These are phyloP conservation scores for Diphasiastrum complanatum DNA, from an alignment of 83 land plant species.

Conservation along the genomic window DNA sequence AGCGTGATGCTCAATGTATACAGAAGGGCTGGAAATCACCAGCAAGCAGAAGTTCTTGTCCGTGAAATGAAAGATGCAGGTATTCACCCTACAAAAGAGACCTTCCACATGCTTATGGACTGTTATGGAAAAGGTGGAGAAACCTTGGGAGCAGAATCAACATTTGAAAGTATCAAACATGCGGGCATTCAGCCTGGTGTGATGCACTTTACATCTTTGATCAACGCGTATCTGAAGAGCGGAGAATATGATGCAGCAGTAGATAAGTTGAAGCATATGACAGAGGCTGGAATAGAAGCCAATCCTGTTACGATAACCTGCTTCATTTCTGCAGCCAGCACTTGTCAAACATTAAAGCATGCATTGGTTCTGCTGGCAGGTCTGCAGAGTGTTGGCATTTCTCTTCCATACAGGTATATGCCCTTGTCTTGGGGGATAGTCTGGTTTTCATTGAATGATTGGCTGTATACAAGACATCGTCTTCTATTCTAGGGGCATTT, in stretches of 20 bases:
- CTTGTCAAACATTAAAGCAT: constrained; percentile 43
- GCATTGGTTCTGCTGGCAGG: constrained; percentile 58
- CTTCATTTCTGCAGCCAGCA: constrained; percentile 70
- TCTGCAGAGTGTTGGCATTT: constrained; percentile 55
- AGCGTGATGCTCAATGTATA: constrained; percentile 74
- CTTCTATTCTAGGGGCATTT: too few species aligned
- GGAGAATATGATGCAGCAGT: constrained; percentile 59
- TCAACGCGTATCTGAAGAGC: constrained; percentile 69
- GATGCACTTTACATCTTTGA: constrained; percentile 57
- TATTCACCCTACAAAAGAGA: constrained; percentile 58
- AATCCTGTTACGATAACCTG: constrained; percentile 81
- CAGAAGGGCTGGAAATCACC: constrained; percentile 49
- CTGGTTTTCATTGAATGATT: too few species aligned
- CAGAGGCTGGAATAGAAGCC: constrained; percentile 56
- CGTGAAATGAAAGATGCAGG: constrained; percentile 54
- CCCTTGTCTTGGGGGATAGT: too few species aligned
- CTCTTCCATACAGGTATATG: too few species aligned
- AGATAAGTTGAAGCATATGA: constrained; percentile 59
- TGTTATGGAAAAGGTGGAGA: constrained; percentile 70
- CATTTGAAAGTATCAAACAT: constrained; percentile 43
- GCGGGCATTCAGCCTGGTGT: constrained; percentile 38
- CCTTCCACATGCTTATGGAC: constrained; percentile 78
- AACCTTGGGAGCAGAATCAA: constrained; percentile 56
- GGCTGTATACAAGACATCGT: too few species aligned
- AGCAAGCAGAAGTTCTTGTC: constrained; percentile 47